A percentile compares a stretch with the other conserved stretches of the same genome.
Evolutionary conservation across 768 basidiomycete genomes (phyloP).

Genomic region (Pholiota molesta): DNA sequence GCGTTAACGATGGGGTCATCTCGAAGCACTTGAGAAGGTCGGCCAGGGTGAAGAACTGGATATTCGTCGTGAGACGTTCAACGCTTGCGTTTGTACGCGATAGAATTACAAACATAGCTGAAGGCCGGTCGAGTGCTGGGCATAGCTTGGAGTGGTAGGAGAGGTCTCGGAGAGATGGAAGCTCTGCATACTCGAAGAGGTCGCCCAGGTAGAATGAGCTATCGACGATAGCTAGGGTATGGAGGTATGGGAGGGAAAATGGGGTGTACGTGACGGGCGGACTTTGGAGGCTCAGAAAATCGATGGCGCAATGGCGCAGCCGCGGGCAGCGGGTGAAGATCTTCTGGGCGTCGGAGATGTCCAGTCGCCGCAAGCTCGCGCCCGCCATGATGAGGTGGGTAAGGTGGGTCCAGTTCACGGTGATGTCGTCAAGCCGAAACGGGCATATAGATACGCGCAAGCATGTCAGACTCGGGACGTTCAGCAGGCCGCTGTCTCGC

Average conservation of each 20-base stretch:
- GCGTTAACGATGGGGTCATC: constrained; percentile 7
- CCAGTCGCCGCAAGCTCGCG: neutral
- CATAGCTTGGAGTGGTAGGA: constrained; percentile 12
- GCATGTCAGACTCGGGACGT: constrained; percentile 1
- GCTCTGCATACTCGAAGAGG: constrained; percentile 12
- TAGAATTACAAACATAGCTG: constrained; percentile 14
- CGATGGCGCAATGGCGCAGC: constrained; percentile 12
- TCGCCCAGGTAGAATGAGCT: neutral
- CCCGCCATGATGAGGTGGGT: constrained; percentile 14
- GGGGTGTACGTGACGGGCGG: neutral
- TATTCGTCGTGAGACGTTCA: constrained; percentile 11
- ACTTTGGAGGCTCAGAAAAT: constrained; percentile 3
- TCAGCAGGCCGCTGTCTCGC: constrained; percentile 14
- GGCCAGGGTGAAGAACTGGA: constrained; percentile 14
- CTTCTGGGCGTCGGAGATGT: constrained; percentile 5
- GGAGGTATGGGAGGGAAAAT: constrained; percentile 9
- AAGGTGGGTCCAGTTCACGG: constrained; percentile 7
- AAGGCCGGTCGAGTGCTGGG: constrained; percentile 11
- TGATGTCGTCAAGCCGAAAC: neutral
- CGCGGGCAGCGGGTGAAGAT: constrained; percentile 13
- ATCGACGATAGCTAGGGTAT: constrained; percentile 14
- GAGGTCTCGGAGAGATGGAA: constrained; percentile 16
- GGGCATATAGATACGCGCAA: constrained; percentile 12
- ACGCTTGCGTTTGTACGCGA: constrained; percentile 8
- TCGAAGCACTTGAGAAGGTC: constrained; percentile 14